Percentiles rank a stretch among this genome's conserved stretches.
These are phyloP conservation scores for Candida awuae DNA, from an alignment of 805 yeast species.

Conservation along the genomic window DNA sequence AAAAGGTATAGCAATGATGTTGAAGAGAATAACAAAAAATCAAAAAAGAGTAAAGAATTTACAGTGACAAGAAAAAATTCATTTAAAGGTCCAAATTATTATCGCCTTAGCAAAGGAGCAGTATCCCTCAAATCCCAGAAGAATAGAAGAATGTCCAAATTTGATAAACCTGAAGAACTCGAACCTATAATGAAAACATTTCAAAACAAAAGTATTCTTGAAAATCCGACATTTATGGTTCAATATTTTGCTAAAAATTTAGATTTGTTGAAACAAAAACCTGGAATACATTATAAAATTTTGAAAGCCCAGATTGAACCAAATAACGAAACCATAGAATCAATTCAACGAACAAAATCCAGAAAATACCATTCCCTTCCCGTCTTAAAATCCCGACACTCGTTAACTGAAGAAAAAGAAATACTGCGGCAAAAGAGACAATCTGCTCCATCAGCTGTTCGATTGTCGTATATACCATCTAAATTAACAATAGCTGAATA, in stretches of 20 bases:
- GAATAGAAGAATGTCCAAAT: conserved; percentile 1
- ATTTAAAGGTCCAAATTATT: conserved; percentile 6
- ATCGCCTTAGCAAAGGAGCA: background rate
- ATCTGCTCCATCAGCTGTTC: conserved; percentile 9
- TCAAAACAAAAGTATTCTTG: conserved; percentile 5
- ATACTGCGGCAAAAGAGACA: conserved; percentile 6
- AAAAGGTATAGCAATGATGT: too few relatives aligned
- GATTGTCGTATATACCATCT: conserved; percentile 10
- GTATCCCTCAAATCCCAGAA: conserved; percentile 2
- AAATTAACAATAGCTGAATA: conserved; percentile 12
- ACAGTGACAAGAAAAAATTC: conserved; percentile 10
- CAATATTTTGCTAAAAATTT: conserved; percentile 12
- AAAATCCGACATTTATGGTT: conserved; percentile 13
- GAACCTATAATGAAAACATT: conserved; percentile 9
- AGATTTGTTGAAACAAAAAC: conserved; percentile 11
- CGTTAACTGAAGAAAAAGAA: background rate
- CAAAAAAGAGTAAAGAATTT: conserved; percentile 3
- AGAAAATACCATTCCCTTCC: conserved; percentile 11
- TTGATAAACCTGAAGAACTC: conserved; percentile 6
- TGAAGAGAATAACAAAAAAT: background rate
- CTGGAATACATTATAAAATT: conserved; percentile 9
- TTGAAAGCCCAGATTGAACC: conserved; percentile 10
- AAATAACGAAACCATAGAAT: background rate
- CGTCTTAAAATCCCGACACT: background rate
- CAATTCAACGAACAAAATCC: background rate